phyloP scores from a whole-genome alignment of 345 rosid species.

The Dipteronia dyeriana region DNA sequence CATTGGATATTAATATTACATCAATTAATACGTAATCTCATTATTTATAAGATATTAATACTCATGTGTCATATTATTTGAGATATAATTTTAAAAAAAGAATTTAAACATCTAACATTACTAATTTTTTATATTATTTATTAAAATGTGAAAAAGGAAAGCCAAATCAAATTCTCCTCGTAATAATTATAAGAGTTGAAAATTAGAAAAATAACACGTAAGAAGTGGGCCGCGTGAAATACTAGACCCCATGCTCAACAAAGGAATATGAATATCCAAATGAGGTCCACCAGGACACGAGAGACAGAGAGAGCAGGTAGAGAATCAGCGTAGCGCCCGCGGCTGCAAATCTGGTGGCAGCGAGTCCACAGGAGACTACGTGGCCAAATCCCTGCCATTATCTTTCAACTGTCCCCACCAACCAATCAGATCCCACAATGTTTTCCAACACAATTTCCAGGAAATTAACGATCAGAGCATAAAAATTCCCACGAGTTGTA shows the following conservation, averaged over 20 bases:
- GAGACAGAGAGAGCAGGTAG: neutral
- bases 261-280: neutral
- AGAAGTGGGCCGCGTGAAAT: neutral
- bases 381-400: neutral
- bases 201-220: neutral
- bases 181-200: neutral
- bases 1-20: no score
- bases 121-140: no score
- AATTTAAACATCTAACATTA: no score
- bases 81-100: no score
- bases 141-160: neutral
- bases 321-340: neutral
- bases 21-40: no score
- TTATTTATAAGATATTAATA: no score
- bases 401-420: neutral
- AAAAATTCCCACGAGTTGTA: neutral
- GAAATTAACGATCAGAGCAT: neutral
- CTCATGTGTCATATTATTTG: no score
- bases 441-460: neutral
- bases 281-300: neutral
- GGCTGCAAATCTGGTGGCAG: neutral
- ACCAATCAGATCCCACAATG: neutral
- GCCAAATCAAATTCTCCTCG: neutral
- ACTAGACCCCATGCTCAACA: neutral
- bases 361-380: neutral